Evolutionary conservation across 2,329 filamentous ascomycete genomes (phyloP).

Genomic region (Salinomyces thailandicus): DNA sequence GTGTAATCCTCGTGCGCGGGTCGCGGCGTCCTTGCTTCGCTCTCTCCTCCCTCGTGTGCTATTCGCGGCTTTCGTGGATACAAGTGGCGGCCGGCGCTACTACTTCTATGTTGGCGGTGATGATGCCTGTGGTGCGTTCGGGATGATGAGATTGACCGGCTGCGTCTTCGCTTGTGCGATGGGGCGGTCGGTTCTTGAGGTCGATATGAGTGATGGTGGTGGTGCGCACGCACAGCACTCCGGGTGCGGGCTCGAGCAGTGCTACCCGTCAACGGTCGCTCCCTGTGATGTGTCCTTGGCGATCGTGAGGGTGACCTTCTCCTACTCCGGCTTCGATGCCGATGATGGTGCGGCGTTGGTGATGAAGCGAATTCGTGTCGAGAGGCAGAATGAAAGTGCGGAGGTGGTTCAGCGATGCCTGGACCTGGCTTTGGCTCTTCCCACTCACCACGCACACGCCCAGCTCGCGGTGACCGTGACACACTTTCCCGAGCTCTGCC

Average conservation of each 20-base stretch:
- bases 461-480: not conserved
- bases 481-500: slow-evolving; percentile 3
- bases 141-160: slow-evolving; percentile 14
- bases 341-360: slow-evolving; percentile 3
- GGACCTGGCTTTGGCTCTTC: slow-evolving; percentile 7
- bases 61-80: slow-evolving; percentile 16
- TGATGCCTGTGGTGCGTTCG: slow-evolving; percentile 13
- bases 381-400: slow-evolving; percentile 8
- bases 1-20: slow-evolving; percentile 13
- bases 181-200: not conserved
- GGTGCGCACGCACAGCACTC: slow-evolving; percentile 1
- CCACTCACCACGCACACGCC: slow-evolving; percentile 1
- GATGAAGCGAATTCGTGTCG: slow-evolving; percentile 3
- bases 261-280: not conserved
- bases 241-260: not conserved
- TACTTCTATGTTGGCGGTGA: slow-evolving; percentile 29
- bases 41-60: slow-evolving; percentile 21
- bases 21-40: slow-evolving; percentile 24
- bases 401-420: slow-evolving; percentile 9
- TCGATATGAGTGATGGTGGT: not conserved
- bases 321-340: slow-evolving; percentile 2
- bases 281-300: not conserved
- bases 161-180: slow-evolving; percentile 15
- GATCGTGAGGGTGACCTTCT: slow-evolving; percentile 4
- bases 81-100: not conserved